These are phyloP conservation scores for Claviceps sp. DNA, from an alignment of 2,329 filamentous ascomycete species.

Conservation along the genomic window DNA sequence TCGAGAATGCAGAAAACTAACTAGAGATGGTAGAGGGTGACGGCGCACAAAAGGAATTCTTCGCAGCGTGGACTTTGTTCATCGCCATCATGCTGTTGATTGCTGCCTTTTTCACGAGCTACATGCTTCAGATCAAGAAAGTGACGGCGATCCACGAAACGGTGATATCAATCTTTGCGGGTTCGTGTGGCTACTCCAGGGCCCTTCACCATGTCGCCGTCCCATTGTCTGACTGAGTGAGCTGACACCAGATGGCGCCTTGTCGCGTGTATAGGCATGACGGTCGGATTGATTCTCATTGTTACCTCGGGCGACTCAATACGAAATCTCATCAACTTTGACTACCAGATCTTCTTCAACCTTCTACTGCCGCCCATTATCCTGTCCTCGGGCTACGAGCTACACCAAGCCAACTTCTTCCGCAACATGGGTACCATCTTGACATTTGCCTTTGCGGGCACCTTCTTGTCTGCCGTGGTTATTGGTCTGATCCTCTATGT, in stretches of 20 bases:
- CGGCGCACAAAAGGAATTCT: slow-evolving; percentile 82
- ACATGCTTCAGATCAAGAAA: slow-evolving; percentile 90
- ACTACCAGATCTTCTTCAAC: slow-evolving; percentile 99
- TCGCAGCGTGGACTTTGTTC: slow-evolving; percentile 92
- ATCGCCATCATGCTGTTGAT: slow-evolving; percentile 93
- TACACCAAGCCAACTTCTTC: slow-evolving; percentile 98
- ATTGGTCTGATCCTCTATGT: slow-evolving; percentile 79
- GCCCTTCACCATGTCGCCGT: background rate
- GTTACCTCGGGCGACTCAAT: slow-evolving; percentile 72
- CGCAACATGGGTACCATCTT: slow-evolving; percentile 94
- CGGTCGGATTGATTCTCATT: slow-evolving; percentile 78
- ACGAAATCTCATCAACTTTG: slow-evolving; percentile 83
- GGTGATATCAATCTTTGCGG: slow-evolving; percentile 94
- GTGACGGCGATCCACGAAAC: slow-evolving; percentile 97
- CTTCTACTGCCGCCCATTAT: slow-evolving; percentile 97
- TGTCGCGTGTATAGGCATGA: slow-evolving; percentile 57
- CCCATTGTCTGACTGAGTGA: background rate
- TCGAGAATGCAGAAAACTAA: slow-evolving; percentile 1
- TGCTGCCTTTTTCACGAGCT: slow-evolving; percentile 89
- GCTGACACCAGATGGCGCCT: background rate
- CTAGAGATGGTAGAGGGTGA: slow-evolving; percentile 45
- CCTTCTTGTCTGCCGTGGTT: slow-evolving; percentile 92
- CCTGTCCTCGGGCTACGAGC: slow-evolving; percentile 87
- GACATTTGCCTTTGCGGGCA: slow-evolving; percentile 94
- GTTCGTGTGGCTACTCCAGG: slow-evolving; percentile 27